These are phyloP conservation scores for Boletus rubroflammeus DNA, from an alignment of 768 basidiomycete species.

Conservation along the genomic window DNA sequence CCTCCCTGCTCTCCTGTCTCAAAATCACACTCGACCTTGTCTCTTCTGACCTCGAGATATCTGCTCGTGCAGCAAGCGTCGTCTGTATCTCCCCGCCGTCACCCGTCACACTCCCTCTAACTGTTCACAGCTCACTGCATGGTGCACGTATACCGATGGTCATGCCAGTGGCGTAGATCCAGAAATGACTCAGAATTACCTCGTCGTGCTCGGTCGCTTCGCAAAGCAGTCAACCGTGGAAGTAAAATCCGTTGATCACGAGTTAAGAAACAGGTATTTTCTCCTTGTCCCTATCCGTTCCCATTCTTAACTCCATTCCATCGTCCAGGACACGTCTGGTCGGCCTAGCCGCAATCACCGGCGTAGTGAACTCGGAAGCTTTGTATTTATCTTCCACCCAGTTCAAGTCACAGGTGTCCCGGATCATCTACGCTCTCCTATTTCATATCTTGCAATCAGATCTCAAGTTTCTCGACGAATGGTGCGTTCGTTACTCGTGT, in stretches of 20 bases:
- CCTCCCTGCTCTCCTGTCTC: conserved; percentile 64
- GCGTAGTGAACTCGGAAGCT: conserved; percentile 80
- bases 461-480: conserved; percentile 55
- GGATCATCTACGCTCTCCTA: conserved; percentile 70
- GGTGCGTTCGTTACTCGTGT: conserved; percentile 45
- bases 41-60: conserved; percentile 67
- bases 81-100: conserved; percentile 42
- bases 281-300: neutral
- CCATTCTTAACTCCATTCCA: neutral
- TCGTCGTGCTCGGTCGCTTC: conserved; percentile 64
- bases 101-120: neutral
- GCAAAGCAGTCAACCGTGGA: conserved; percentile 53
- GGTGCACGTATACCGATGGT: conserved; percentile 90
- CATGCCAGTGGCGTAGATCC: conserved; percentile 77
- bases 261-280: conserved; percentile 68
- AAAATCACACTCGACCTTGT: conserved; percentile 52
- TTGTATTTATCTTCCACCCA: conserved; percentile 69
- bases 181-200: conserved; percentile 63
- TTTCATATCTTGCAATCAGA: conserved; percentile 63
- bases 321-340: conserved; percentile 70
- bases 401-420: conserved; percentile 67
- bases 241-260: conserved; percentile 53
- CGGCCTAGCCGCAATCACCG: conserved; percentile 78
- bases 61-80: conserved; percentile 73
- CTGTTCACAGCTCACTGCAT: conserved; percentile 72